Base-by-base conservation (phyloP, 2,329 filamentous ascomycete species). In the Xenosphaeropsis pyriputrescens region DNA sequence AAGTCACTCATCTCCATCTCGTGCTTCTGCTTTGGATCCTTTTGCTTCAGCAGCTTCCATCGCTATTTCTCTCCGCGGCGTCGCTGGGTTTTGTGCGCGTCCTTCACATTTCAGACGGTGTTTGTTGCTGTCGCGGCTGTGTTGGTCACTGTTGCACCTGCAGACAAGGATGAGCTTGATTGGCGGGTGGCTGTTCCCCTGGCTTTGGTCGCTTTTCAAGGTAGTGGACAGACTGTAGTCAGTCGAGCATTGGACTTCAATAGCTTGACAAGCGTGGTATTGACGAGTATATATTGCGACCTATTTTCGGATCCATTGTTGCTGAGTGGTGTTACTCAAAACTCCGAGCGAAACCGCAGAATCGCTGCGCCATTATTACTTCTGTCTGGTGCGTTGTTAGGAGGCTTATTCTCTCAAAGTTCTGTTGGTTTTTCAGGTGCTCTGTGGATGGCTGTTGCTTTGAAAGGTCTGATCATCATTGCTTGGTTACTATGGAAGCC, bases 281-380 rank as follows among this genome's bases (percentile, higher is more conserved):
- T 89, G 39, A 88, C 82, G 1, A 85, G 79, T 51, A 75, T 83
- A 45, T 88, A 86, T 61, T 85, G 79, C 52, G 82, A 88, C 52
- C 51, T 88, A n/a, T 85, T 85, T 50, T 79, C 76, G 1, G 79
- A 85, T 45, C 56, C 62, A 6, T 58, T 63, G 15, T 44, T 74
- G 17, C 57, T 70, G 8, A 19, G 18, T 19, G 18, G 18, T 15
- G 50, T 54, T 2, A 42, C 55, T 11, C 49, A 54, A 2, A 67
- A 71, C 36, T 51, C 58, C 2, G 66, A 73, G 47, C 55, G 70
- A 34, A 68, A 72, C 48, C 58, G 66, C 33, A 57, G 70, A 26
- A 49, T 59, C 1, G 62, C 59, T 1, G 69, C 70, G 2, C 63
- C 70, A 3, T 30, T 67, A 2, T 51, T 68, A 40, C 51, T 72